Conservation (phyloP, 139 green algal species). For the Eudorina sp. region DNA sequence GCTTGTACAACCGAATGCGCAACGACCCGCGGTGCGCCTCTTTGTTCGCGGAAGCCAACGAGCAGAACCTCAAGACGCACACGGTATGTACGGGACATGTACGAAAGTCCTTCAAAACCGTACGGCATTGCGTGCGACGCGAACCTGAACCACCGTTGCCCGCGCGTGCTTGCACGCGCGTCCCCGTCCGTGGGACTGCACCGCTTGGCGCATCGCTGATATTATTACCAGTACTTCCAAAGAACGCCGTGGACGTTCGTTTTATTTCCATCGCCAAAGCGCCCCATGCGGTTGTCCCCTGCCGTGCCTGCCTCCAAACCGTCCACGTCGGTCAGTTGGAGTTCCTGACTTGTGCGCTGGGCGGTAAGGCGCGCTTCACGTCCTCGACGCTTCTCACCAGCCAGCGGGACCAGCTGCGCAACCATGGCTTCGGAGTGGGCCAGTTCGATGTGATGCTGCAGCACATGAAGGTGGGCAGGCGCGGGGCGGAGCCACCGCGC, state of each 20-base stretch:
- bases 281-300: no score
- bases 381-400: constrained; percentile 38
- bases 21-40: constrained; percentile 11
- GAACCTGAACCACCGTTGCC: no score
- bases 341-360: constrained; percentile 45
- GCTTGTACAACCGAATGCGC: constrained; percentile 44
- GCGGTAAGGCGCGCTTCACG: constrained; percentile 46
- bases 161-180: no score
- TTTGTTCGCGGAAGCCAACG: constrained; percentile 30
- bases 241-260: no score
- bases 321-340: constrained; percentile 16
- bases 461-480: constrained; percentile 48
- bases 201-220: no score
- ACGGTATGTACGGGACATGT: constrained; percentile 4
- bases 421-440: constrained; percentile 21
- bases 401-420: constrained; percentile 43
- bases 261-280: no score
- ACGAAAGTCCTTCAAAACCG: no score
- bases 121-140: no score
- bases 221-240: no score
- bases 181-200: no score
- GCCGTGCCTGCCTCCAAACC: not conserved
- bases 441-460: constrained; percentile 43
- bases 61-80: constrained; percentile 47
- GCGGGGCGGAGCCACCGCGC: no score